Percentiles rank a stretch among this genome's conserved stretches.
Conservation (phyloP, 306 rosid genomes). For the Dryas drummondii region DNA sequence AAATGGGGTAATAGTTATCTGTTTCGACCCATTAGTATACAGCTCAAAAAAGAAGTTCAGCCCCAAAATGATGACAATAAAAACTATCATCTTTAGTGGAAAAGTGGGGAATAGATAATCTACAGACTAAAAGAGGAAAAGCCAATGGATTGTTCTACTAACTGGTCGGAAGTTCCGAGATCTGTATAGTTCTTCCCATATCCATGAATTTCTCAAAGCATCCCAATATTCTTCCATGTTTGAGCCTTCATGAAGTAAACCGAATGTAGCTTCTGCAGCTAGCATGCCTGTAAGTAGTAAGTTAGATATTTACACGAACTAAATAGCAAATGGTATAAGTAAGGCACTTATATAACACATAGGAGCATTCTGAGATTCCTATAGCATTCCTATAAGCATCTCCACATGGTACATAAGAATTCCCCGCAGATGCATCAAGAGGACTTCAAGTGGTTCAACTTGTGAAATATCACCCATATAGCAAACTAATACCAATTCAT, state of each 20-base stretch:
- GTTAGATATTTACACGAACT: background rate
- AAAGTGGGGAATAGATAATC: conserved; percentile 12
- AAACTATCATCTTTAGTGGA: conserved; percentile 2
- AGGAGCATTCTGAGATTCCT: background rate
- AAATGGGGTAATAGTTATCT: background rate
- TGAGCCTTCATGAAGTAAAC: conserved; percentile 53
- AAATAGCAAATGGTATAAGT: background rate
- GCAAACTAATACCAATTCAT: background rate
- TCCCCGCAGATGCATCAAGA: background rate
- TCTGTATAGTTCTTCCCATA: conserved; percentile 85
- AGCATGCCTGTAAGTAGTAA: conserved; percentile 69
- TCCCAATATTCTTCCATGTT: conserved; percentile 80
- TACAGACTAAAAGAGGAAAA: conserved; percentile 15
- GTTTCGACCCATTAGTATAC: background rate
- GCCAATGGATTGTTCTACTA: conserved; percentile 34
- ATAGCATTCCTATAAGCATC: background rate
- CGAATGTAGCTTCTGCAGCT: conserved; percentile 84
- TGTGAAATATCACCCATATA: background rate
- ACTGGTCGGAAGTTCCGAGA: conserved; percentile 86
- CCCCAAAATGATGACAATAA: background rate
- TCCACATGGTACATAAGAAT: background rate
- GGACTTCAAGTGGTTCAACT: background rate
- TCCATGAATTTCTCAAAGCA: conserved; percentile 73
- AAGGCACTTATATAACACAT: background rate
- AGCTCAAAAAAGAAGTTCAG: conserved; percentile 1